Conservation (phyloP, 2,329 filamentous ascomycete species). For the Boeremia lycopersici region DNA sequence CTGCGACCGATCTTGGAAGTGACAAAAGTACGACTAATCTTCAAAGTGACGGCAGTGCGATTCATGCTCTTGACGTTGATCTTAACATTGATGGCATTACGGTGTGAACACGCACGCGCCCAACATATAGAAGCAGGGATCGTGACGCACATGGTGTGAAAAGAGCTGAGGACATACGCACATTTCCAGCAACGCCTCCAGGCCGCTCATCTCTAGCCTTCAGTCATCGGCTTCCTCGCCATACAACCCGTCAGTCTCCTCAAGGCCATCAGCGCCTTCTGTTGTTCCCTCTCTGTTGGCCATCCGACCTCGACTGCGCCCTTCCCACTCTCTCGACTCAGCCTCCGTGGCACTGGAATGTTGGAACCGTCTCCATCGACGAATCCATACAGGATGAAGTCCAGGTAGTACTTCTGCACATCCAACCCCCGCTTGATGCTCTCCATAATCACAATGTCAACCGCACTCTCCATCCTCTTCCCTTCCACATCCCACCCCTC, state of each 20-base stretch:
- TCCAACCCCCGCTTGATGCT: slow-evolving; percentile 58
- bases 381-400: slow-evolving; percentile 69
- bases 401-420: slow-evolving; percentile 60
- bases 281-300: not conserved
- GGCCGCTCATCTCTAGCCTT: not conserved
- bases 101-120: not conserved
- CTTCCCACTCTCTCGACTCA: slow-evolving; percentile 57
- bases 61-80: too few species aligned
- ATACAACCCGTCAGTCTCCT: not conserved
- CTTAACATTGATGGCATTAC: not conserved
- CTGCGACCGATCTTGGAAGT: not conserved
- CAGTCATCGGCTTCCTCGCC: not conserved
- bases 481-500: slow-evolving; percentile 60
- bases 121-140: too few species aligned
- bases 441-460: slow-evolving; percentile 56
- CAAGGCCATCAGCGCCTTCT: not conserved
- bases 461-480: slow-evolving; percentile 55
- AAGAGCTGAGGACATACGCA: too few species aligned
- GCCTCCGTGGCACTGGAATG: slow-evolving; percentile 54
- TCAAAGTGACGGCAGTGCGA: not conserved
- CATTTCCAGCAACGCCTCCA: too few species aligned
- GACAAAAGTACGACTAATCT: not conserved
- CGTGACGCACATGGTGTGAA: too few species aligned
- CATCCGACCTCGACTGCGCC: not conserved
- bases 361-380: slow-evolving; percentile 59